These are phyloP conservation scores for Verticillium tricorpus DNA, from an alignment of 2,329 filamentous ascomycete species.

Conservation along the genomic window DNA sequence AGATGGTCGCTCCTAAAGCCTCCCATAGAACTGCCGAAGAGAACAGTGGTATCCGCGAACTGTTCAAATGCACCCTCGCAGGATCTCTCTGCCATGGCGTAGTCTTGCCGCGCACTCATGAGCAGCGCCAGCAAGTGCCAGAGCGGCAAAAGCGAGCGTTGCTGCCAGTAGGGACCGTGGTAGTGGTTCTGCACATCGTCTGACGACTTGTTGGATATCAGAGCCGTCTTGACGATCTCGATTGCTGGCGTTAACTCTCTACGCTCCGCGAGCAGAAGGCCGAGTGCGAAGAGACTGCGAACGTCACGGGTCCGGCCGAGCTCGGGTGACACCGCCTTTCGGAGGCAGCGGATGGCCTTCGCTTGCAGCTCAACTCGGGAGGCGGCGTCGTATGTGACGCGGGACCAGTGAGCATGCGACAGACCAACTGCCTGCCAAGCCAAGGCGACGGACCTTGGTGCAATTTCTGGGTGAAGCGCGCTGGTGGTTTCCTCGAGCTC, in stretches of 20 bases:
- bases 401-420: slow-evolving; percentile 82
- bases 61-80: slow-evolving; percentile 92
- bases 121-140: slow-evolving; percentile 91
- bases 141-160: slow-evolving; percentile 67
- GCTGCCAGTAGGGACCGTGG: slow-evolving; percentile 52
- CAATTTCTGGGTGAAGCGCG: slow-evolving; percentile 39
- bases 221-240: slow-evolving; percentile 71
- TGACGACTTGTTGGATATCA: slow-evolving; percentile 55
- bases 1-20: slow-evolving; percentile 63
- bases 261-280: slow-evolving; percentile 82
- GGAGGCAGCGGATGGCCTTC: slow-evolving; percentile 72
- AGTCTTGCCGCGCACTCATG: slow-evolving; percentile 82
- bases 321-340: slow-evolving; percentile 65
- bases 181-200: slow-evolving; percentile 32
- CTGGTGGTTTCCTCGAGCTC: slow-evolving; percentile 26
- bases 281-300: slow-evolving; percentile 75
- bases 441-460: slow-evolving; percentile 58
- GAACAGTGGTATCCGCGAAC: slow-evolving; percentile 65
- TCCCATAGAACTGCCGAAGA: slow-evolving; percentile 61
- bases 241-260: slow-evolving; percentile 77
- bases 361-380: slow-evolving; percentile 68
- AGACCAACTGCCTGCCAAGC: slow-evolving; percentile 84
- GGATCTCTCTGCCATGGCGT: slow-evolving; percentile 70
- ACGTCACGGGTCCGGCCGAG: slow-evolving; percentile 64
- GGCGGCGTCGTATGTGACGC: slow-evolving; percentile 71